Evolutionary conservation across 1,284 basidiomycete species (phyloP).

Genomic region (Phylloporus sp.): DNA sequence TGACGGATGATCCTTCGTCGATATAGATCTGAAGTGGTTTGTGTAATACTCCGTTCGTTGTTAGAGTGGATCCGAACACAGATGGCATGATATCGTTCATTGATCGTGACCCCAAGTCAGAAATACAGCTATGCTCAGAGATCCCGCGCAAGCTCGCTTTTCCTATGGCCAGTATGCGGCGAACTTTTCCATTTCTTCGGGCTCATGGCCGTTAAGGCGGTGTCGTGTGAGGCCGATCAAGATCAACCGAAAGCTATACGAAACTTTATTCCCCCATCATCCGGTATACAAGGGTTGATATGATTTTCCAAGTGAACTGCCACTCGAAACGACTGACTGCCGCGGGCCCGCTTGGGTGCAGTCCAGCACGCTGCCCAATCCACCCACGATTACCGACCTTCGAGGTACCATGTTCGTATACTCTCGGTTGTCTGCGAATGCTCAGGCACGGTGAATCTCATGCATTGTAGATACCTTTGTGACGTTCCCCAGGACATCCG

Average conservation of each 20-base stretch:
- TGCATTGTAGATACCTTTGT: slow-evolving; percentile 23
- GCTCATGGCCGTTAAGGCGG: background rate
- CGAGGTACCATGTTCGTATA: slow-evolving; percentile 21
- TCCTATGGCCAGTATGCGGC: background rate
- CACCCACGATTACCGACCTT: slow-evolving; percentile 22
- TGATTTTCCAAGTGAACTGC: background rate
- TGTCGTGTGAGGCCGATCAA: background rate
- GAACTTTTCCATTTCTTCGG: slow-evolving; percentile 1
- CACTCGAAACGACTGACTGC: slow-evolving; percentile 15
- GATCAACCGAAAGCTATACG: slow-evolving; percentile 3
- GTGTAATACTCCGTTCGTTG: slow-evolving; percentile 22
- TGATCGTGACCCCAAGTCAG: slow-evolving; percentile 1
- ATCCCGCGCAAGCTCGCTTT: slow-evolving; percentile 5
- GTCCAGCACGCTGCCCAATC: slow-evolving; percentile 23
- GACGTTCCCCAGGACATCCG: slow-evolving; percentile 16
- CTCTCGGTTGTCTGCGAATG: background rate
- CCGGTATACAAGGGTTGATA: background rate
- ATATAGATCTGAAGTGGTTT: slow-evolving; percentile 20
- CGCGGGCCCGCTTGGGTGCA: slow-evolving; percentile 22
- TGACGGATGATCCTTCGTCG: slow-evolving; percentile 18
- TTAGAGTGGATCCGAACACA: slow-evolving; percentile 17
- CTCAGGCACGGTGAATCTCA: background rate
- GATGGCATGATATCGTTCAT: slow-evolving; percentile 8
- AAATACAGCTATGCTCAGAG: background rate
- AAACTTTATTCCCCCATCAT: slow-evolving; percentile 5